Conservation (phyloP, 257 asterid genomes). For the Solanum pennellii region DNA sequence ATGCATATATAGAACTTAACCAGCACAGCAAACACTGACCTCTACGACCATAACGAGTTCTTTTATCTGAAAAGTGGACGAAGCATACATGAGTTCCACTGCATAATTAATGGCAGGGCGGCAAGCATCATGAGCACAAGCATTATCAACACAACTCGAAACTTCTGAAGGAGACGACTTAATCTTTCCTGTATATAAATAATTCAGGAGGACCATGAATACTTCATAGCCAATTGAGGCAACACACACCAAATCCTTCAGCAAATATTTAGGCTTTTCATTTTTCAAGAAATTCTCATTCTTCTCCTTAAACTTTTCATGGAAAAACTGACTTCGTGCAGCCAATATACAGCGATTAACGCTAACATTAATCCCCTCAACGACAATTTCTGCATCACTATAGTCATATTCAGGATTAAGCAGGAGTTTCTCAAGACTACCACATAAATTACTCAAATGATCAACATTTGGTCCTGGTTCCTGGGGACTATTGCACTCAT, state of each 20-base stretch:
- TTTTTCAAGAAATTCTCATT: not conserved
- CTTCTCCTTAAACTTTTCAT: not conserved
- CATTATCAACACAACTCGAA: constrained; percentile 66
- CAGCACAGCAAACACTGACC: constrained; percentile 21
- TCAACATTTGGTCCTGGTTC: constrained; percentile 42
- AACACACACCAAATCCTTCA: constrained; percentile 39
- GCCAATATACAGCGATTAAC: constrained; percentile 80
- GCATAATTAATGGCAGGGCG: constrained; percentile 73
- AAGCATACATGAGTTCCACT: constrained; percentile 83
- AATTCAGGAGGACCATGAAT: constrained; percentile 28
- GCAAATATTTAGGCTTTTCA: constrained; percentile 43
- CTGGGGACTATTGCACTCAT: constrained; percentile 37
- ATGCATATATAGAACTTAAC: not conserved
- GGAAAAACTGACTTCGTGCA: constrained; percentile 45
- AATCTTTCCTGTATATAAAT: constrained; percentile 67
- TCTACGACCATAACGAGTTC: constrained; percentile 67
- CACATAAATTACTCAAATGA: constrained; percentile 39
- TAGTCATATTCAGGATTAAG: constrained; percentile 45
- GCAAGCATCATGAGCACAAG: constrained; percentile 75
- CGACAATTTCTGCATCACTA: constrained; percentile 60
- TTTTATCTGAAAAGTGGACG: constrained; percentile 59
- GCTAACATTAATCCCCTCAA: constrained; percentile 53
- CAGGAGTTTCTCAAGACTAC: constrained; percentile 53
- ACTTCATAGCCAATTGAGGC: constrained; percentile 56
- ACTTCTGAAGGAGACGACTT: constrained; percentile 55